Evolutionary conservation across 768 basidiomycete species (phyloP).

Genomic region (Coprinopsis marcescibilis): DNA sequence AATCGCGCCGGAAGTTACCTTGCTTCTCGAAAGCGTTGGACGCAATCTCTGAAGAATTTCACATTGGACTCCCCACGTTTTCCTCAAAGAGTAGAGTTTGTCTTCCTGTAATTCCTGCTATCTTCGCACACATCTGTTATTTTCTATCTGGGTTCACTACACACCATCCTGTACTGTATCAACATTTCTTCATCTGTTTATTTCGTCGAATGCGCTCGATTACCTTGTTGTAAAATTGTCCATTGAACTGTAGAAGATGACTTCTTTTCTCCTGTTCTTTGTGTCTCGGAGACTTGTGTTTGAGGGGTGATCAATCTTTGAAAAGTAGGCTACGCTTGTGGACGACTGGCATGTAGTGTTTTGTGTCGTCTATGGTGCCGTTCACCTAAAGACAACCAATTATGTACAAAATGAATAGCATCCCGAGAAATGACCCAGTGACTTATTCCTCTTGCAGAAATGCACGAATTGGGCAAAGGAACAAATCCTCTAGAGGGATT

Average conservation of each 20-base stretch:
- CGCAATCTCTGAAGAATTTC: constrained; percentile 11
- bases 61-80: constrained; percentile 45
- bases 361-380: too few species aligned
- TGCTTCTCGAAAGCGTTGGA: constrained; percentile 80
- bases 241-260: constrained; percentile 8
- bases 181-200: constrained; percentile 46
- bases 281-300: background rate
- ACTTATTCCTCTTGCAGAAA: too few species aligned
- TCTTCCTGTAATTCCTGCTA: constrained; percentile 63
- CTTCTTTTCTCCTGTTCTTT: background rate
- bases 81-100: constrained; percentile 69
- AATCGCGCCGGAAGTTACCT: constrained; percentile 79
- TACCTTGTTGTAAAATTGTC: constrained; percentile 29
- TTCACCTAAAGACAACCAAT: too few species aligned
- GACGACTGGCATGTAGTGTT: too few species aligned
- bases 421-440: too few species aligned
- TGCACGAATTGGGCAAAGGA: too few species aligned
- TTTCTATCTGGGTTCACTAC: constrained; percentile 50
- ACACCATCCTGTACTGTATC: constrained; percentile 85
- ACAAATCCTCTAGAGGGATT: too few species aligned
- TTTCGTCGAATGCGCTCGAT: constrained; percentile 6
- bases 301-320: too few species aligned
- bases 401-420: too few species aligned
- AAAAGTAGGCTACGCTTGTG: too few species aligned
- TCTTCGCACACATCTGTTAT: constrained; percentile 75